Base-by-base conservation (phyloP, 1,284 basidiomycete genomes). In the Polyporus tsugae region DNA sequence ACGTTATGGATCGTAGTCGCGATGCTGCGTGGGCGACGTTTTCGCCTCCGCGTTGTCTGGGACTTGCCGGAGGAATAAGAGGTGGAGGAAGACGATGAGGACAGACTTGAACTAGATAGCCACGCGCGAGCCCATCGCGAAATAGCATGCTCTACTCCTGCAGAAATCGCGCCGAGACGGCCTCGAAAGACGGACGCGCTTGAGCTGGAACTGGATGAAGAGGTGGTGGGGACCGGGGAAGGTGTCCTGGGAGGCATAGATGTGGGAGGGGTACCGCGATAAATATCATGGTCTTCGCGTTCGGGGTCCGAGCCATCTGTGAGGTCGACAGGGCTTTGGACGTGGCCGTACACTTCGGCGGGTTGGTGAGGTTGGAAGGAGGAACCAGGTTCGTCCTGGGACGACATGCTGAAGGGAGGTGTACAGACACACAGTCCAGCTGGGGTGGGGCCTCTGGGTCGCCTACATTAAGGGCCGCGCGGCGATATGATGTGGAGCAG, bases 221-320 rank as follows among this genome's bases (percentile, higher is more conserved):
- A 78, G 29, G 70, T 71, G 41, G 78, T 69, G 58, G 81, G 78
- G 58, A 74, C 74, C 65, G 79, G 67, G 22, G 79, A 78, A 44
- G 77, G 73, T 36, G 77, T 75, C 55, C 77, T 75, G 25, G 77
- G 75, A 19, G 77, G 75, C 25, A 79, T 74, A 7, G 61, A n/a
- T 9, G 60, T 59, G 29, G 79, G 77, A 2, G 79, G 82, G 33
- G 81, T 81, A n/a, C 90, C 90, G 69, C 90, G 85, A 75, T 89
- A 91, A 65, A 92, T 90, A 75, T 89, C 87, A 33, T 78, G 76
- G 62, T 80, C 78, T 42, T 85, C 82, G 64, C 80, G 81, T 68
- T 82, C 75, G 29, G 82, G 77, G 39, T 72, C 70, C 3, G 66
- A 64, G 35, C 38, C 53, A 44, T 70, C 70, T 38, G 70, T 65